Conservation (phyloP, 192 early-diverging fungal genomes). For the Funneliformis geosporum region DNA sequence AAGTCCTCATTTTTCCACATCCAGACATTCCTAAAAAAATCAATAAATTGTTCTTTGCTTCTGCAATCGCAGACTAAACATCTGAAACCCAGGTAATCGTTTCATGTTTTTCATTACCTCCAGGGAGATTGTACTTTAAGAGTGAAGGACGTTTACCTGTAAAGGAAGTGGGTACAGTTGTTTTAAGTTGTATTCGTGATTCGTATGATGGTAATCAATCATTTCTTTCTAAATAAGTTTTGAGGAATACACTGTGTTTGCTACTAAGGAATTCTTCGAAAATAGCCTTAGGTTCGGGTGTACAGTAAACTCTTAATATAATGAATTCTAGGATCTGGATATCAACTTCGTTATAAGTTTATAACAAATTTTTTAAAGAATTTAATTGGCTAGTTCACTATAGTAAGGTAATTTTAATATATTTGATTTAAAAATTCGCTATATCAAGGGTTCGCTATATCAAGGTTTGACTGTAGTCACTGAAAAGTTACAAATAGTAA, state of each 20-base stretch:
- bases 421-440: too few species aligned
- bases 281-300: not conserved
- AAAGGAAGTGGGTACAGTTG: not conserved
- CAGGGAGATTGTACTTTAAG: not conserved
- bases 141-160: not conserved
- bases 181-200: not conserved
- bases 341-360: too few species aligned
- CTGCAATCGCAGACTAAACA: not conserved
- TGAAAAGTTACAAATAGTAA: not conserved
- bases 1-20: not conserved
- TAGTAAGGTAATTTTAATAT: too few species aligned
- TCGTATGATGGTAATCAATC: not conserved
- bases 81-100: not conserved
- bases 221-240: not conserved
- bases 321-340: too few species aligned
- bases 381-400: too few species aligned
- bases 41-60: conserved; percentile 13
- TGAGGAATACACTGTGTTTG: not conserved
- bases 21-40: not conserved
- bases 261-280: not conserved
- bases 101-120: not conserved
- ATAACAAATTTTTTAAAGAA: too few species aligned
- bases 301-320: too few species aligned
- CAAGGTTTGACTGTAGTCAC: too few species aligned
- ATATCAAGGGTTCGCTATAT: too few species aligned